Evolutionary conservation across 306 rosid species (phyloP).

Genomic region (Rosa persica): DNA sequence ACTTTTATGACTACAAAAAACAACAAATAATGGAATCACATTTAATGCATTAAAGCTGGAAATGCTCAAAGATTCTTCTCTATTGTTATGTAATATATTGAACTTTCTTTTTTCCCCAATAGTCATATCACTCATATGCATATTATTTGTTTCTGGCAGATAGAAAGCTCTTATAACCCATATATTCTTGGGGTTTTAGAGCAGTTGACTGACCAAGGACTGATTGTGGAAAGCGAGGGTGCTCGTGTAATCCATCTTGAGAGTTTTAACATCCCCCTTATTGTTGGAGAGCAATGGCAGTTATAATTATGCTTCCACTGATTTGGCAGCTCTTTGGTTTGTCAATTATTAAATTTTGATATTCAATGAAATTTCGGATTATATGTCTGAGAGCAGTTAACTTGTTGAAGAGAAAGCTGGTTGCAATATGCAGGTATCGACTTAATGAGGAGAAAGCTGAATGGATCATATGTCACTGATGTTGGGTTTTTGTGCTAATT

Average conservation of each 20-base stretch:
- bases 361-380: constrained; percentile 15
- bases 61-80: not conserved
- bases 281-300: constrained; percentile 98
- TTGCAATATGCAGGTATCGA: constrained; percentile 67
- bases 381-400: not conserved
- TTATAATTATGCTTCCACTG: constrained; percentile 91
- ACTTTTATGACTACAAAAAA: not conserved
- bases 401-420: constrained; percentile 72
- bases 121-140: not conserved
- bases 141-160: constrained; percentile 50
- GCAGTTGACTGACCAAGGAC: constrained; percentile 56
- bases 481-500: constrained; percentile 21
- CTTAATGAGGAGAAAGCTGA: constrained; percentile 86
- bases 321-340: constrained; percentile 85
- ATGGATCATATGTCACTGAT: constrained; percentile 93
- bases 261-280: constrained; percentile 73
- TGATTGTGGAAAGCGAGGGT: constrained; percentile 78
- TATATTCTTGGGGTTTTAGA: constrained; percentile 73
- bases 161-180: constrained; percentile 94
- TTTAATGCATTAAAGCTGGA: not conserved
- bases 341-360: constrained; percentile 12
- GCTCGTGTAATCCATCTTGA: constrained; percentile 81
- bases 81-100: not conserved
- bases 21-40: not conserved
- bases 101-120: not conserved